A percentile compares a stretch with the other conserved stretches of the same genome.
These are phyloP conservation scores for Hypholoma fasciculare DNA, from an alignment of 768 basidiomycete species.

Conservation along the genomic window DNA sequence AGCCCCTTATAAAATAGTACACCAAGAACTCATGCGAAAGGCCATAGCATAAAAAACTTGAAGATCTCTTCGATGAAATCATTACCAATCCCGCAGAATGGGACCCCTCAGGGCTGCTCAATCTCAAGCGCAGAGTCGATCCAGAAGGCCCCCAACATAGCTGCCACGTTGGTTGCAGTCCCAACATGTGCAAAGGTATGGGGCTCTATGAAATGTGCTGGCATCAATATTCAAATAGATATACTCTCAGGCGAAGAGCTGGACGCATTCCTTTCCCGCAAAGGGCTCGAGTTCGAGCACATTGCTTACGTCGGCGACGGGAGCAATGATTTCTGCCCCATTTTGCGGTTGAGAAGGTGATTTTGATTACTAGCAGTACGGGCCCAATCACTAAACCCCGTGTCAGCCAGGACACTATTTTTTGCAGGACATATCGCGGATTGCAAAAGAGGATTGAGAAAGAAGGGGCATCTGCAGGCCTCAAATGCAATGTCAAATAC, in stretches of 20 bases:
- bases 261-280: constrained; percentile 69
- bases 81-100: constrained; percentile 93
- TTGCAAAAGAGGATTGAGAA: constrained; percentile 75
- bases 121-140: constrained; percentile 73
- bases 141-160: constrained; percentile 77
- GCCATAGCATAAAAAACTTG: constrained; percentile 72
- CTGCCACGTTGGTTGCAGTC: constrained; percentile 86
- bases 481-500: constrained; percentile 73
- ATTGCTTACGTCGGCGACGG: constrained; percentile 95
- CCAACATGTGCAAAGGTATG: constrained; percentile 97
- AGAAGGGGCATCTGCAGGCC: constrained; percentile 64
- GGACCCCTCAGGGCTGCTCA: constrained; percentile 67
- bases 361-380: constrained; percentile 12
- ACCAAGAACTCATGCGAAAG: background rate
- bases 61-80: constrained; percentile 75
- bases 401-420: constrained; percentile 77
- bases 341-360: constrained; percentile 76
- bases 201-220: background rate
- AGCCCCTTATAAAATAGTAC: constrained; percentile 4
- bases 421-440: constrained; percentile 78
- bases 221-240: background rate
- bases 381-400: background rate
- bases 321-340: constrained; percentile 92
- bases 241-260: constrained; percentile 79
- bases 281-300: constrained; percentile 66